phyloP scores from a whole-genome alignment of 192 early-diverging fungal species.

The Coemansia sp. region DNA sequence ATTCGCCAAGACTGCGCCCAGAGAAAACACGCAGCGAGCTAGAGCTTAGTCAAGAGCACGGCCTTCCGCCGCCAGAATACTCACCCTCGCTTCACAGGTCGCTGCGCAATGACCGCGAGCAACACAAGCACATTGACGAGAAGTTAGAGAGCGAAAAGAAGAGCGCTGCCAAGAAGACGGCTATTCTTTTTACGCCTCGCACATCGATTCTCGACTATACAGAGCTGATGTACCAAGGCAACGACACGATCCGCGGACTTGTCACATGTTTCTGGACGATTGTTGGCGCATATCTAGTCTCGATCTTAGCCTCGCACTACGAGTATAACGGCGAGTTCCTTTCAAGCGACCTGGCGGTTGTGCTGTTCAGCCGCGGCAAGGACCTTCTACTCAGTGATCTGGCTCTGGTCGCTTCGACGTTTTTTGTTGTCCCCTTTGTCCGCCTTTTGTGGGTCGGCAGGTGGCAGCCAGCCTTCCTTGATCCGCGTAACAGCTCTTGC shows the following conservation, averaged over 20 bases:
- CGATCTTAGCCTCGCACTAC: conserved; percentile 42
- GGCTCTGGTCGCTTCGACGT: conserved; percentile 66
- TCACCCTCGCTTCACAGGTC: conserved; percentile 35
- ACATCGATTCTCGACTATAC: conserved; percentile 57
- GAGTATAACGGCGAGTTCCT: conserved; percentile 44
- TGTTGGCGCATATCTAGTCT: conserved; percentile 46
- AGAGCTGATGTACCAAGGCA: conserved; percentile 55
- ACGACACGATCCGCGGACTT: conserved; percentile 46
- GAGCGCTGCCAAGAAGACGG: conserved; percentile 5
- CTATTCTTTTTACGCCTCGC: conserved; percentile 35
- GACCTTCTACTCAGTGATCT: conserved; percentile 75
- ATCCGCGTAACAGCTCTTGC: conserved; percentile 18
- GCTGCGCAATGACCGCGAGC: conserved; percentile 31
- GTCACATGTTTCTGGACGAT: conserved; percentile 58
- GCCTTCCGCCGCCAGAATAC: conserved; percentile 30
- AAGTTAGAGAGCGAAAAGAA: not conserved
- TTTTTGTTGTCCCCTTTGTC: conserved; percentile 61
- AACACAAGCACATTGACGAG: not conserved
- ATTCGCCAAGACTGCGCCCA: conserved; percentile 33
- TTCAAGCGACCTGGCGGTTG: conserved; percentile 26
- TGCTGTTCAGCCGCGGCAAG: conserved; percentile 56
- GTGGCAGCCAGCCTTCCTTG: conserved; percentile 21
- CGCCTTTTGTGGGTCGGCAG: conserved; percentile 33
- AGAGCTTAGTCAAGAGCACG: conserved; percentile 18
- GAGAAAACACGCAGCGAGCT: conserved; percentile 33